A percentile compares a stretch with the other conserved stretches of the same genome.
Evolutionary conservation across 768 basidiomycete species (phyloP).

Genomic region (Xerocomellus chrysenteron): DNA sequence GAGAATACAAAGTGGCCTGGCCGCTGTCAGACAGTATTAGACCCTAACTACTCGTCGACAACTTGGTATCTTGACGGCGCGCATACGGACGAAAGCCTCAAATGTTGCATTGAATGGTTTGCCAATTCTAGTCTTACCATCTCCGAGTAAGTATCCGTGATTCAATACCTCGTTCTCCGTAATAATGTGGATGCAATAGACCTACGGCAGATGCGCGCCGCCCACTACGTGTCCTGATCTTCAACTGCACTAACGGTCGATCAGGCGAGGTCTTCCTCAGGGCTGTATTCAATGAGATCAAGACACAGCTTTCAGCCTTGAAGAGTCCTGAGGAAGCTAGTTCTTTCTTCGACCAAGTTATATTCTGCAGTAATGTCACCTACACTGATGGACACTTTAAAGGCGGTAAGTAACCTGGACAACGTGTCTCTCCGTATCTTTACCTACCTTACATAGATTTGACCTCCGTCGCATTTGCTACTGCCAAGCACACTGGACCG

Average conservation of each 20-base stretch:
- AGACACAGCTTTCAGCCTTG: constrained; percentile 44
- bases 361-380: constrained; percentile 97
- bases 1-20: constrained; percentile 85
- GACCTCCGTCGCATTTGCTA: constrained; percentile 63
- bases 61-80: constrained; percentile 97
- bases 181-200: constrained; percentile 2
- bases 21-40: constrained; percentile 81
- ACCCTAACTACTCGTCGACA: constrained; percentile 48
- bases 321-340: constrained; percentile 37
- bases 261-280: constrained; percentile 72
- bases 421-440: background rate
- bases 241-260: constrained; percentile 93
- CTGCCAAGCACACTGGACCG: constrained; percentile 61
- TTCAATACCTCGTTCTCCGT: background rate
- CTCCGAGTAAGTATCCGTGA: constrained; percentile 22
- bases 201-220: constrained; percentile 20
- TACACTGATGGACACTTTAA: constrained; percentile 88
- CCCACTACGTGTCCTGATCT: constrained; percentile 66
- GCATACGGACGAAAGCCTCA: constrained; percentile 89
- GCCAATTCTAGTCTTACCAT: constrained; percentile 58
- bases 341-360: constrained; percentile 75
- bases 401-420: constrained; percentile 58
- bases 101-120: constrained; percentile 89
- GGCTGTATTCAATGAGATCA: constrained; percentile 53
- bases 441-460: constrained; percentile 55